These are phyloP conservation scores for Erysiphe pulchra DNA, from an alignment of 2,329 filamentous ascomycete species.

Conservation along the genomic window DNA sequence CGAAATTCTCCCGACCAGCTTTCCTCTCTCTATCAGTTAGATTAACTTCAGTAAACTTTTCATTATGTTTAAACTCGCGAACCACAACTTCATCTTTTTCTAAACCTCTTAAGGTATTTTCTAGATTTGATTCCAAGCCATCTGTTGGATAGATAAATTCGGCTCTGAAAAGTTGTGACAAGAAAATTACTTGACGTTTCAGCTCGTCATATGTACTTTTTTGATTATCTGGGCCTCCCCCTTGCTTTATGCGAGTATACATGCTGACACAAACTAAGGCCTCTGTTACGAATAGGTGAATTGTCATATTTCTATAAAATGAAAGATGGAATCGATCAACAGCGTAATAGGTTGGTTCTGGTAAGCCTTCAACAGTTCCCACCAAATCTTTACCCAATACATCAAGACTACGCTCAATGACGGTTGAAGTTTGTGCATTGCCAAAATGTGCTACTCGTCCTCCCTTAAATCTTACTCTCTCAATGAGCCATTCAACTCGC, in stretches of 20 bases:
- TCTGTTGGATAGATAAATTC: conserved; percentile 94
- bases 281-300: conserved; percentile 89
- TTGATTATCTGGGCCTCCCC: conserved; percentile 62
- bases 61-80: conserved; percentile 29
- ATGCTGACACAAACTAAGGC: conserved; percentile 72
- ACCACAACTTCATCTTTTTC: conserved; percentile 57
- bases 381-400: conserved; percentile 80
- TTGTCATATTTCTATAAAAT: conserved; percentile 98
- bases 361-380: conserved; percentile 49
- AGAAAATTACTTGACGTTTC: conserved; percentile 56
- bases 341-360: conserved; percentile 81
- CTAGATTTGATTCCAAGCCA: conserved; percentile 54
- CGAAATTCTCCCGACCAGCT: conserved; percentile 74
- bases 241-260: conserved; percentile 75
- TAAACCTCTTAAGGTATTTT: conserved; percentile 51
- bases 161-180: conserved; percentile 79
- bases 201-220: conserved; percentile 52
- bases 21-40: conserved; percentile 51
- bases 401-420: conserved; percentile 73
- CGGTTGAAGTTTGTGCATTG: conserved; percentile 47
- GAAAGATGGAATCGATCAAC: conserved; percentile 92
- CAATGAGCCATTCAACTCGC: conserved; percentile 72
- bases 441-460: conserved; percentile 88
- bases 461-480: conserved; percentile 59
- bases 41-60: conserved; percentile 39